Percentiles rank a stretch among this genome's conserved stretches.
Evolutionary conservation across 169 alveolate species (phyloP).

Genomic region (Condylostoma magnum): DNA sequence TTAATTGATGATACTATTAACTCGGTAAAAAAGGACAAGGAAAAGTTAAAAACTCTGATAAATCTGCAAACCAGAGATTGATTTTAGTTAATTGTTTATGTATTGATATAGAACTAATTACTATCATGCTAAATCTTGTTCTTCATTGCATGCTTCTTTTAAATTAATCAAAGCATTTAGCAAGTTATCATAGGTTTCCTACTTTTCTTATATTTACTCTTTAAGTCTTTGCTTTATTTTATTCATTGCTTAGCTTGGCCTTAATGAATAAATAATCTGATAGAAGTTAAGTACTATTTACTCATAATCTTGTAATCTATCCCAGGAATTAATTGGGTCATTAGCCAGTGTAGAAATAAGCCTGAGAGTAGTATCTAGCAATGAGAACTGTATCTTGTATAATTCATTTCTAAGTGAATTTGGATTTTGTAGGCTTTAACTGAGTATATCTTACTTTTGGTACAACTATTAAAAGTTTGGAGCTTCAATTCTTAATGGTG

Average conservation of each 20-base stretch:
- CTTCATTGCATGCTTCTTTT: too few relatives aligned
- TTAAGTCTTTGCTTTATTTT: not conserved
- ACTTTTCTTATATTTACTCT: not conserved
- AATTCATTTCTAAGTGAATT: not conserved
- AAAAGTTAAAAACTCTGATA: constrained; percentile 39
- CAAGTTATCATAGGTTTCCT: too few relatives aligned
- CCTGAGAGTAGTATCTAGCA: not conserved
- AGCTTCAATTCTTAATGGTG: constrained; percentile 2
- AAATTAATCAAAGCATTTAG: too few relatives aligned
- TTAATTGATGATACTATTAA: constrained; percentile 53
- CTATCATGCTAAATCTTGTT: too few relatives aligned
- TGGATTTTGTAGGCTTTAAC: constrained; percentile 16
- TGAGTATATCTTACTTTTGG: not conserved
- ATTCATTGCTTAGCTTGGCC: constrained; percentile 1
- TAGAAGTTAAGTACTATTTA: not conserved
- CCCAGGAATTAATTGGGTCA: not conserved
- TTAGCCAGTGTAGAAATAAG: not conserved
- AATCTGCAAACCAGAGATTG: not conserved
- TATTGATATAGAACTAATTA: too few relatives aligned
- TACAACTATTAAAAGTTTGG: not conserved
- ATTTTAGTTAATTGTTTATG: too few relatives aligned
- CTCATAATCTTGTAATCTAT: not conserved
- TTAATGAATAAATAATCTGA: not conserved
- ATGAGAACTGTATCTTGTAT: not conserved
- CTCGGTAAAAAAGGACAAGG: constrained; percentile 49